phyloP scores from a whole-genome alignment of 345 rosid genomes.

The Gossypium thurberi region DNA sequence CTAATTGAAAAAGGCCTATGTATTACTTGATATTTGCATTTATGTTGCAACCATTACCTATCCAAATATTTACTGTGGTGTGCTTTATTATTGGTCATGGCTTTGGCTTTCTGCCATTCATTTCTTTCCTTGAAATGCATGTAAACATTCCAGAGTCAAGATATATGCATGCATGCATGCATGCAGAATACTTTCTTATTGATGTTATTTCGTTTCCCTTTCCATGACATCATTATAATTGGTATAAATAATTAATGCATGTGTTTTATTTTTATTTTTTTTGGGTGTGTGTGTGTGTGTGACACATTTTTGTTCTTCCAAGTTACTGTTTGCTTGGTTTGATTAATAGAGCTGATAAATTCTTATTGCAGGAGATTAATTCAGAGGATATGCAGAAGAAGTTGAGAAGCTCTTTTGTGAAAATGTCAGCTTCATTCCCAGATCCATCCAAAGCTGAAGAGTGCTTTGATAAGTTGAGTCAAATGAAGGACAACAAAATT shows the following conservation, averaged over 20 bases:
- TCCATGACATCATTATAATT: neutral
- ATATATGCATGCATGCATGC: neutral
- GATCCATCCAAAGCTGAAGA: slow-evolving; percentile 74
- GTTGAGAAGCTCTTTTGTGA: slow-evolving; percentile 37
- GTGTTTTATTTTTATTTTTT: neutral
- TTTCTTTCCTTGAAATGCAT: neutral
- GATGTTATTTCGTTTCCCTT: neutral
- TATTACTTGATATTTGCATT: slow-evolving; percentile 6
- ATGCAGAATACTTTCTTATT: neutral
- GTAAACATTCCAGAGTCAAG: neutral
- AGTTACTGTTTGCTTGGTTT: neutral
- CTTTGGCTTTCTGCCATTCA: neutral
- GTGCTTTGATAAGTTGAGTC: slow-evolving; percentile 54
- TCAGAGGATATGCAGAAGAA: slow-evolving; percentile 45
- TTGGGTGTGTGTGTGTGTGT: neutral
- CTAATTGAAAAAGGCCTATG: neutral
- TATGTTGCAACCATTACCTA: neutral
- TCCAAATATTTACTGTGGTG: neutral
- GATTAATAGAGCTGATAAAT: slow-evolving; percentile 7
- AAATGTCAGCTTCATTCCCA: slow-evolving; percentile 72
- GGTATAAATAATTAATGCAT: neutral
- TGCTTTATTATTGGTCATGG: neutral
- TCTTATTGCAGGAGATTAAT: slow-evolving; percentile 42
- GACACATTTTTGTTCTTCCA: neutral
- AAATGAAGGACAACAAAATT: slow-evolving; percentile 52